A percentile compares a stretch with the other conserved stretches of the same genome.
These are phyloP conservation scores for Penicillium lividum DNA, from an alignment of 495 filamentous ascomycete genomes.

Conservation along the genomic window DNA sequence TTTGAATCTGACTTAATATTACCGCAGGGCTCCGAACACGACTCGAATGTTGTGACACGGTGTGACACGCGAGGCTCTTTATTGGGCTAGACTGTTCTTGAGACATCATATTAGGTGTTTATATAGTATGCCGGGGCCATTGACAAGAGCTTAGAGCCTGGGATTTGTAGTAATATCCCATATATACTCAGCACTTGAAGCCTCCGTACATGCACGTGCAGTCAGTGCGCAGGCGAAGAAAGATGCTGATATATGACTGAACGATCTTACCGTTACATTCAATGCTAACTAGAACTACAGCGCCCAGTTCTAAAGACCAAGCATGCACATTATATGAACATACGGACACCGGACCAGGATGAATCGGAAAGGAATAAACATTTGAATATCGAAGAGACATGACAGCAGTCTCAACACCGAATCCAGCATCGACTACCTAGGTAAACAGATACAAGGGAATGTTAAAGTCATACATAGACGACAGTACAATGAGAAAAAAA, in stretches of 20 bases:
- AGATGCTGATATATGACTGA: neutral
- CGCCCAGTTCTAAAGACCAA: neutral
- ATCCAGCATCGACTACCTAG: slow-evolving; percentile 5
- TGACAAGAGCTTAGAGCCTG: neutral
- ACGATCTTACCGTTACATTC: neutral
- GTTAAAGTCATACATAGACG: neutral
- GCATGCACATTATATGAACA: neutral
- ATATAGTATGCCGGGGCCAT: neutral
- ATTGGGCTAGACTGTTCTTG: neutral
- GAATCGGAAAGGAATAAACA: neutral
- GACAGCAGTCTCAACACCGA: neutral
- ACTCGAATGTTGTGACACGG: neutral
- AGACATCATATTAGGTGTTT: too few relatives aligned
- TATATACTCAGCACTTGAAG: neutral
- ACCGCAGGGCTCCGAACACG: too few relatives aligned
- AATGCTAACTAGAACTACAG: too few relatives aligned
- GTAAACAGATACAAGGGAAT: slow-evolving; percentile 14
- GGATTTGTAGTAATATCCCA: neutral
- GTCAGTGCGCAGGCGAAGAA: neutral
- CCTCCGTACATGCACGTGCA: too few relatives aligned
- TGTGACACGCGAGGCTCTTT: neutral
- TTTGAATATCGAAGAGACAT: neutral
- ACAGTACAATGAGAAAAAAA: slow-evolving; percentile 14
- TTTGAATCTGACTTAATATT: neutral
- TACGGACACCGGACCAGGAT: neutral